Evolutionary conservation across 164 flowering plant species (phyloP), one percentile per base, ranked within the genome.

Genomic region (Umbilicus rupestris): DNA sequence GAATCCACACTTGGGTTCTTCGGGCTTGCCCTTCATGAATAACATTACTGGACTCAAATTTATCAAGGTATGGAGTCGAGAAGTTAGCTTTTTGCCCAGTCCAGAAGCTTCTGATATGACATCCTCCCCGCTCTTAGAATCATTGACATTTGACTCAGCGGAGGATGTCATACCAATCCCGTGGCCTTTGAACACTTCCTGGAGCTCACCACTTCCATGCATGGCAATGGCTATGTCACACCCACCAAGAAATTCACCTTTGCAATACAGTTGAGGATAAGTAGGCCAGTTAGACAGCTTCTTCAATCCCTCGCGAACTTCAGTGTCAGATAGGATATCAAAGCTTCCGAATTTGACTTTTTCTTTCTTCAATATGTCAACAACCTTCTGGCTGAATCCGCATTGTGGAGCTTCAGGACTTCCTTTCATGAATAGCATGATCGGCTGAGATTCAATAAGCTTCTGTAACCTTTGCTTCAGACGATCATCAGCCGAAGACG

Each of bases 381-480:
- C 89, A 28, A 89, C 89, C 73, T 89, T 85, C 58, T 67, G 76
- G 77, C 97, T 91, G 78, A 94, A 94, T 9, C 99, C 97, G 71
- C 99, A 94, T 71, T 77, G 72, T 17, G 99, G 99, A 41, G 80
- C 76, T 73, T 85, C 88, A 33, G 94, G 87, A 69, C 46, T 88
- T 64, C 99, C 99, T 85, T 94, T 94, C 96, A 94, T 91, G 78
- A 94, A 91, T 19, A 94, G 84, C 85, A 91, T 84, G 28, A 94
- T 73, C 4, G 86, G 81, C 20, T 87, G 86, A 63, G 96, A 89
- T 39, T 78, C 70, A 17, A 86, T 76, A 24, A 94, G 82, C 73
- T 80, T 73, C 72, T 86, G 79, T 67, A 94, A 72, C n/a, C 74
- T 78, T 60, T 71, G 70, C 63, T 81, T 81, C 28, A 87, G 76